Evolutionary conservation across 331 rosid species (phyloP).

Genomic region (Saraca asoca): DNA sequence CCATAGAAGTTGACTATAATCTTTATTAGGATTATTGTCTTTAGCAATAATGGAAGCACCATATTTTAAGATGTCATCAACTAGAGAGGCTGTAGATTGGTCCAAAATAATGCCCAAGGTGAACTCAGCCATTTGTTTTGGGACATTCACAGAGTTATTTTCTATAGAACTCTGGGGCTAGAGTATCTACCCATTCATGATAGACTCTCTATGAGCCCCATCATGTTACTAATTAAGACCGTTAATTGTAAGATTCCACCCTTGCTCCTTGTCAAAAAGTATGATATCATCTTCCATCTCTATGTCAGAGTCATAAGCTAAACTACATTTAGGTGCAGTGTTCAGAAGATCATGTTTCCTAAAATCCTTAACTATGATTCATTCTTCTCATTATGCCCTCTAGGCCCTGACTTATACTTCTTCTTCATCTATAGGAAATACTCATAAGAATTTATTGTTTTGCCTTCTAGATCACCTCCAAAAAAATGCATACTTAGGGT

Average conservation of each 20-base stretch:
- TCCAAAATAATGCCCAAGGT: conserved; percentile 25
- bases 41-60: conserved; percentile 43
- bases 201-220: conserved; percentile 37
- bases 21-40: conserved; percentile 35
- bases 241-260: conserved; percentile 43
- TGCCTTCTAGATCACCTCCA: conserved; percentile 63
- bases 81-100: conserved; percentile 33
- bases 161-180: conserved; percentile 41
- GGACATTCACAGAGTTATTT: conserved; percentile 33
- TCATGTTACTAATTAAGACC: conserved; percentile 36
- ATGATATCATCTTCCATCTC: conserved; percentile 98
- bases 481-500: conserved; percentile 58
- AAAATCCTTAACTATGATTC: conserved; percentile 28
- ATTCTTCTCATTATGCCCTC: conserved; percentile 34
- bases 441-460: conserved; percentile 45
- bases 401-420: conserved; percentile 45
- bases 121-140: conserved; percentile 41
- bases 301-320: conserved; percentile 82
- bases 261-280: conserved; percentile 54
- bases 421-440: conserved; percentile 65
- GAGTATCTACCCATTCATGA: conserved; percentile 36
- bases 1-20: conserved; percentile 40
- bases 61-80: conserved; percentile 27
- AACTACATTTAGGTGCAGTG: conserved; percentile 39
- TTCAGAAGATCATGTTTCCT: conserved; percentile 36